These are phyloP conservation scores for Blastomyces parvus DNA, from an alignment of 2,329 filamentous ascomycete species.

Conservation along the genomic window DNA sequence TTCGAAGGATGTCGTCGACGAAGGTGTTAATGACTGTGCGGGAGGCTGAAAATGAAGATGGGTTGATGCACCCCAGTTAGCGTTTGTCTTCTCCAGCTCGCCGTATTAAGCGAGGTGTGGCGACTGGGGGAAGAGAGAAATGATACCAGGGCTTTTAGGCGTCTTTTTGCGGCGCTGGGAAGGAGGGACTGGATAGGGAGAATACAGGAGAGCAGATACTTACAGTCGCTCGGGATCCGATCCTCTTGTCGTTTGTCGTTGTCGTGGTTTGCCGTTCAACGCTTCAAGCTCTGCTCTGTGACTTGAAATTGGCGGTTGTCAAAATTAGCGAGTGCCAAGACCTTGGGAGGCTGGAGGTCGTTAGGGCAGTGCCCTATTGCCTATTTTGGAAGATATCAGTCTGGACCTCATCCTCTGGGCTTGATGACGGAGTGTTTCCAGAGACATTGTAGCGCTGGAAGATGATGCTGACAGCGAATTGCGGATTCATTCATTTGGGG, in stretches of 20 bases:
- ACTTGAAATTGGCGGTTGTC: background rate
- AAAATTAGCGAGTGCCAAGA: constrained; percentile 12
- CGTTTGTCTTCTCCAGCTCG: background rate
- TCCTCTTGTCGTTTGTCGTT: background rate
- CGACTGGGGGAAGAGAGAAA: background rate
- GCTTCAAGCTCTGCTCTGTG: background rate
- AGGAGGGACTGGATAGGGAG: background rate
- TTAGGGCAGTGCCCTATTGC: constrained; percentile 15
- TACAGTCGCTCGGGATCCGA: background rate
- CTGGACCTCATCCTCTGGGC: background rate
- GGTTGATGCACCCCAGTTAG: constrained; percentile 1
- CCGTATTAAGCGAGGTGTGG: constrained; percentile 5
- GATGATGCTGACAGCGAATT: background rate
- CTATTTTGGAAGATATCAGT: constrained; percentile 5
- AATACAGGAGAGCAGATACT: background rate
- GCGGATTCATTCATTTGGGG: background rate
- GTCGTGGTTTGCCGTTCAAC: background rate
- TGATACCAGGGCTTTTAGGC: background rate
- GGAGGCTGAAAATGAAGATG: constrained; percentile 2
- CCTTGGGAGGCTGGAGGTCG: background rate
- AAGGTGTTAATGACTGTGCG: constrained; percentile 1
- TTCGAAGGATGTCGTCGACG: constrained; percentile 7
- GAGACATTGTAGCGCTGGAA: background rate
- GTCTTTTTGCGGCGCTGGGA: background rate
- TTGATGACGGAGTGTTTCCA: background rate